These are phyloP conservation scores for Dipodascus geniculatus DNA, from an alignment of 805 yeast species.

Conservation along the genomic window DNA sequence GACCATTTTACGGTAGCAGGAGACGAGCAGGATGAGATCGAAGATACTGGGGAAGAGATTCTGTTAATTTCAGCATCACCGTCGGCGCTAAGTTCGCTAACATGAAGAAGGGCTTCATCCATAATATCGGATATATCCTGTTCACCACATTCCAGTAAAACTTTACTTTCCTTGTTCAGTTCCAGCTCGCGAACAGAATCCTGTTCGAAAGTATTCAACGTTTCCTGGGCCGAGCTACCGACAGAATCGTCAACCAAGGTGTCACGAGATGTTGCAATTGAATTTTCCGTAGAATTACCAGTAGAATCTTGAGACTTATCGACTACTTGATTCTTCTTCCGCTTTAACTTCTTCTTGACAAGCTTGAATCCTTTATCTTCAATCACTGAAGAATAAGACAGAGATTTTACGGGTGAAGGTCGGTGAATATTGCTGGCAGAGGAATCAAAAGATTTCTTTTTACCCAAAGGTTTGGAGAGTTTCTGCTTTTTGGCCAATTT, in stretches of 20 bases:
- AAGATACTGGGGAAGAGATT: not conserved
- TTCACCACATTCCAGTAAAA: not conserved
- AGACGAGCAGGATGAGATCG: not conserved
- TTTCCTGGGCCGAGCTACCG: not conserved
- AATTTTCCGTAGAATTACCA: no score
- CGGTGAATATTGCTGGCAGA: not conserved
- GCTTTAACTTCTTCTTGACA: not conserved
- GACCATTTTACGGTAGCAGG: not conserved
- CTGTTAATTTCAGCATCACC: not conserved
- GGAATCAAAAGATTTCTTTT: not conserved
- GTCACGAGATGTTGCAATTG: no score
- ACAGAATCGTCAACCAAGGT: no score
- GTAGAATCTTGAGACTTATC: not conserved
- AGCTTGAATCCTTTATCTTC: not conserved
- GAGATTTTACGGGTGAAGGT: not conserved
- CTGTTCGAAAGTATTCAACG: not conserved
- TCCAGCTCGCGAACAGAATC: not conserved
- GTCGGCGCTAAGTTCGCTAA: not conserved
- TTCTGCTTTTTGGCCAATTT: not conserved
- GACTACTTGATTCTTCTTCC: not conserved
- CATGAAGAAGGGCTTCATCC: not conserved
- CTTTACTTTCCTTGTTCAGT: not conserved
- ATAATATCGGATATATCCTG: constrained; percentile 1
- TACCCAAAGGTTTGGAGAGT: not conserved
- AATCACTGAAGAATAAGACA: no score